Evolutionary conservation across 1,139 yeast genomes (phyloP).

Genomic region (Blastobotrys niveus): DNA sequence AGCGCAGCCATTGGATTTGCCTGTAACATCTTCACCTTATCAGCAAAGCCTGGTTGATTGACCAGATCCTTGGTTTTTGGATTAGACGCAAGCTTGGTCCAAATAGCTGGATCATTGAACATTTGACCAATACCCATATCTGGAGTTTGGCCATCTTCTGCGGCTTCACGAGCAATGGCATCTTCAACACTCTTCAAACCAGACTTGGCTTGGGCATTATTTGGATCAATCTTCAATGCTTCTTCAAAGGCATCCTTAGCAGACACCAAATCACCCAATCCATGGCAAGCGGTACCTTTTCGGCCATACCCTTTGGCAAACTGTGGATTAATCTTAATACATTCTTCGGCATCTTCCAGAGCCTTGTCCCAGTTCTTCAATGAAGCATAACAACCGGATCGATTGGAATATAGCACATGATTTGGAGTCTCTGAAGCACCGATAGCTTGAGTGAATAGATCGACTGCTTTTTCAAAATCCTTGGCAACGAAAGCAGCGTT

Average conservation of each 20-base stretch:
- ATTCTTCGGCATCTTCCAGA: conserved; percentile 73
- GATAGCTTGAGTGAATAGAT: conserved; percentile 77
- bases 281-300: conserved; percentile 88
- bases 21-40: conserved; percentile 61
- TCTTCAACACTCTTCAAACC: conserved; percentile 69
- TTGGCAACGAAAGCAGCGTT: conserved; percentile 88
- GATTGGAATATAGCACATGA: conserved; percentile 85
- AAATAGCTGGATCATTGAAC: conserved; percentile 74
- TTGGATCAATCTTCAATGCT: conserved; percentile 76
- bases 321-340: conserved; percentile 67
- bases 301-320: conserved; percentile 97
- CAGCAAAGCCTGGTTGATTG: conserved; percentile 81
- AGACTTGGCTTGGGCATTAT: conserved; percentile 79
- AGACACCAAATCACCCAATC: conserved; percentile 62
- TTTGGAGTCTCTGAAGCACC: conserved; percentile 76
- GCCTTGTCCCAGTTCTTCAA: conserved; percentile 69
- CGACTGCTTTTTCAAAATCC: conserved; percentile 75
- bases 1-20: conserved; percentile 67
- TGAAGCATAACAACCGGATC: conserved; percentile 91
- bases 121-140: conserved; percentile 73
- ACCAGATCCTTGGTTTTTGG: conserved; percentile 84
- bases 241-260: conserved; percentile 62
- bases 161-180: conserved; percentile 41
- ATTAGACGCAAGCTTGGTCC: conserved; percentile 67
- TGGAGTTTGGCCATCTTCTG: conserved; percentile 45